Percentiles rank a stretch among this genome's conserved stretches.
Conservation (phyloP, 257 asterid genomes). For the Solanum rostratum region DNA sequence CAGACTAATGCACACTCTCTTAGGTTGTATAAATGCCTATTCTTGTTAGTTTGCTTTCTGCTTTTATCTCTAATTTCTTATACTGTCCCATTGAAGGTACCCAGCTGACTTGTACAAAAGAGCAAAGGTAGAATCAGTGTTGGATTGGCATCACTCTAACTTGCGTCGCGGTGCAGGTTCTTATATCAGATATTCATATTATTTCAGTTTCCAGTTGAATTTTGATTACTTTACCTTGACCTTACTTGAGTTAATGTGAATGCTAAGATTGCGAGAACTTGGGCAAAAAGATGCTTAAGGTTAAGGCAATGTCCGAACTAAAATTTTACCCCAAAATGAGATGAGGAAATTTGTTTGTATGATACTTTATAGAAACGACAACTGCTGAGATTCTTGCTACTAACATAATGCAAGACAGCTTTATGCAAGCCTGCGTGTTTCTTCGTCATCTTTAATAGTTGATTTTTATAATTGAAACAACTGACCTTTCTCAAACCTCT, state of each 20-base stretch:
- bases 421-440: background rate
- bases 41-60: background rate
- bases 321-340: background rate
- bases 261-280: background rate
- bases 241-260: background rate
- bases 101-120: constrained; percentile 71
- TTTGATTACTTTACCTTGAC: background rate
- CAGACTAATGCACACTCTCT: background rate
- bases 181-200: background rate
- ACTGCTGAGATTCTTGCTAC: background rate
- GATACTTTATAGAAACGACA: background rate
- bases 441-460: background rate
- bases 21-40: background rate
- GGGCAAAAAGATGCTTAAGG: background rate
- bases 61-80: background rate
- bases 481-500: background rate
- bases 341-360: background rate
- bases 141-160: constrained; percentile 93
- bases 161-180: constrained; percentile 81
- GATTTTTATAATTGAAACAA: background rate
- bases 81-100: constrained; percentile 38
- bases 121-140: constrained; percentile 71
- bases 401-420: background rate
- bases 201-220: background rate
- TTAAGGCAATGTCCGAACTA: background rate